Conservation (phyloP, 305 asterid genomes). For the Fraxinus albicans region DNA sequence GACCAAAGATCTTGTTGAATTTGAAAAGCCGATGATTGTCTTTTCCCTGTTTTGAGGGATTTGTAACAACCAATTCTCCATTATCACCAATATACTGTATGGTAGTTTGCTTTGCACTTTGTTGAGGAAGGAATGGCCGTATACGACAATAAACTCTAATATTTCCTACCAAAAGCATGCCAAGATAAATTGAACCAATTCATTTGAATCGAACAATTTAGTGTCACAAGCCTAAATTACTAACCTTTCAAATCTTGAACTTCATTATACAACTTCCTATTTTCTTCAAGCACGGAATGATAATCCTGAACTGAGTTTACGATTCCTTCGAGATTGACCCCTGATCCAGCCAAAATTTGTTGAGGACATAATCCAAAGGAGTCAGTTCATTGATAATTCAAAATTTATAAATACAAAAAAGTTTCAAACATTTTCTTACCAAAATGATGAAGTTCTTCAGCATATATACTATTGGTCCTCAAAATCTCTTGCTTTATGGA, state of each 20-base stretch:
- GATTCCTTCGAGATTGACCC: constrained; percentile 62
- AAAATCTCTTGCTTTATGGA: constrained; percentile 70
- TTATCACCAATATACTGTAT: constrained; percentile 84
- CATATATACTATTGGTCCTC: constrained; percentile 49
- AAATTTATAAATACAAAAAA: constrained; percentile 15
- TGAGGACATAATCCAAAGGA: neutral
- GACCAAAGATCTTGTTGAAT: constrained; percentile 87
- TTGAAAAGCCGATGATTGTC: constrained; percentile 79
- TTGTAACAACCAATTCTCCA: constrained; percentile 75
- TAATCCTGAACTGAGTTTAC: constrained; percentile 80
- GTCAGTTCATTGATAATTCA: constrained; percentile 10
- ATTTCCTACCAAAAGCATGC: constrained; percentile 54
- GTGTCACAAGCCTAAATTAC: constrained; percentile 20
- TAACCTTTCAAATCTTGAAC: constrained; percentile 97
- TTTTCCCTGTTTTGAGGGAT: constrained; percentile 88
- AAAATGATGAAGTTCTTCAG: constrained; percentile 63
- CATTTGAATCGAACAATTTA: constrained; percentile 21
- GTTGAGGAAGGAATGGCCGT: constrained; percentile 83
- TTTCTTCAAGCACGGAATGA: constrained; percentile 76
- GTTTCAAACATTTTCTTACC: constrained; percentile 37
- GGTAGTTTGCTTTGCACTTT: constrained; percentile 67
- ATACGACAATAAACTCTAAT: constrained; percentile 90
- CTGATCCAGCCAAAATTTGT: constrained; percentile 35
- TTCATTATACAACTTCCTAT: constrained; percentile 83
- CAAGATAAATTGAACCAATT: constrained; percentile 24